Conservation (phyloP, 148 eudicot species). For the Rhododendron williamsianum region DNA sequence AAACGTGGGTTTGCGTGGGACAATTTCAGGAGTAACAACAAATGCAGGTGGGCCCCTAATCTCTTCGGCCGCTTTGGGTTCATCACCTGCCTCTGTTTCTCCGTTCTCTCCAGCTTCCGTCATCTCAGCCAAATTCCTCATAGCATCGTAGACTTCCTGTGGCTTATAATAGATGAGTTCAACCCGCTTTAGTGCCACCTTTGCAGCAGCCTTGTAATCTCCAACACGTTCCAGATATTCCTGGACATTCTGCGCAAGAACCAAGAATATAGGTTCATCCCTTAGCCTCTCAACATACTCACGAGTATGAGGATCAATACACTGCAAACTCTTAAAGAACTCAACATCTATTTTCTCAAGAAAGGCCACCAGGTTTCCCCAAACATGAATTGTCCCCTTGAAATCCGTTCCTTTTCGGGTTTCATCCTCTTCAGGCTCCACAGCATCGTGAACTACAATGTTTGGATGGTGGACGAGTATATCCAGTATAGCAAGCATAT, state of each 20-base stretch:
- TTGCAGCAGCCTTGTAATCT: conserved; percentile 63
- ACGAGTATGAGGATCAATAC: conserved; percentile 79
- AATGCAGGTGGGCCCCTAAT: conserved; percentile 56
- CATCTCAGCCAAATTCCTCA: conserved; percentile 73
- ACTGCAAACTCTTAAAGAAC: conserved; percentile 81
- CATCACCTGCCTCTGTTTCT: conserved; percentile 33
- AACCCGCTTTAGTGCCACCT: conserved; percentile 65
- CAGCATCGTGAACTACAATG: conserved; percentile 76
- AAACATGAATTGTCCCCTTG: conserved; percentile 64
- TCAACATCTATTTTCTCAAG: conserved; percentile 81
- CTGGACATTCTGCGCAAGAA: conserved; percentile 76
- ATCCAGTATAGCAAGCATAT: conserved; percentile 67
- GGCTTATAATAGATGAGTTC: conserved; percentile 78
- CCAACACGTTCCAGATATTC: conserved; percentile 58
- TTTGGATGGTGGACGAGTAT: conserved; percentile 61
- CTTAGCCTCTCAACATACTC: conserved; percentile 78
- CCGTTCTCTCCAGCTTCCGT: conserved; percentile 30
- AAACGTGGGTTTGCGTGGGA: conserved; percentile 71
- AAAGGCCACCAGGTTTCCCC: conserved; percentile 93
- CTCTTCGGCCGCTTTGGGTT: conserved; percentile 36
- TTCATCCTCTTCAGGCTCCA: conserved; percentile 82
- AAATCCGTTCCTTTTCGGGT: conserved; percentile 70
- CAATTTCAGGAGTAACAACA: conserved; percentile 61
- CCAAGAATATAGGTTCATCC: conserved; percentile 66
- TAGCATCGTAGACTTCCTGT: conserved; percentile 79